Percentiles rank a stretch among this genome's conserved stretches.
Conservation (phyloP, 257 asterid species). For the Echites panduratus region DNA sequence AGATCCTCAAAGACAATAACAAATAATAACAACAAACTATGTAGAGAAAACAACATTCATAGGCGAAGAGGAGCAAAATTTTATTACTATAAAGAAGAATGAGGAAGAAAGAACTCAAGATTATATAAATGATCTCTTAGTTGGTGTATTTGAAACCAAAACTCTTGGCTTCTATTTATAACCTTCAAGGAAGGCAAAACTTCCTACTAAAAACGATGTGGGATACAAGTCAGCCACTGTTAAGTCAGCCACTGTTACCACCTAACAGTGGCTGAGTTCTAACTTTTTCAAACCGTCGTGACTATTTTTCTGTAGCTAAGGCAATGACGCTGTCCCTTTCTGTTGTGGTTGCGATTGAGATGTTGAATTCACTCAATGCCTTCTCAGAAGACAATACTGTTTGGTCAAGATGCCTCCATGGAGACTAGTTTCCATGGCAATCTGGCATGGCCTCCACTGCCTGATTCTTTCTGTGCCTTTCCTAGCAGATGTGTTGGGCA, state of each 20-base stretch:
- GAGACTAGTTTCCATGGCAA: constrained; percentile 66
- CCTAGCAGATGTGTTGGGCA: constrained; percentile 57
- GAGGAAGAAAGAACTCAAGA: too few relatives aligned
- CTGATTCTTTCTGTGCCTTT: constrained; percentile 64
- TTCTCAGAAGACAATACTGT: constrained; percentile 90
- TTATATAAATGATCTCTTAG: too few relatives aligned
- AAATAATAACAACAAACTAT: too few relatives aligned
- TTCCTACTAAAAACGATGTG: too few relatives aligned
- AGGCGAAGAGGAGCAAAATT: too few relatives aligned
- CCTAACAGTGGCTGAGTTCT: constrained; percentile 42
- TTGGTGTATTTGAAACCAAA: too few relatives aligned
- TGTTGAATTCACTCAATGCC: constrained; percentile 85
- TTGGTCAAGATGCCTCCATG: constrained; percentile 83
- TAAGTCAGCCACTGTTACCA: constrained; percentile 64
- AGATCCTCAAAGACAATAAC: too few relatives aligned
- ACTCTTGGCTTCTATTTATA: too few relatives aligned
- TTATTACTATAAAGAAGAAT: too few relatives aligned
- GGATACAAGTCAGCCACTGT: too few relatives aligned
- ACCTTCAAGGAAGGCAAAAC: too few relatives aligned
- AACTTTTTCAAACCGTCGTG: constrained; percentile 60
- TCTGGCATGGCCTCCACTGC: constrained; percentile 61
- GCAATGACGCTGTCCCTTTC: constrained; percentile 84
- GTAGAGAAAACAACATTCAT: too few relatives aligned
- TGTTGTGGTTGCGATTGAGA: constrained; percentile 78
- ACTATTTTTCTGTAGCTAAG: constrained; percentile 65